Evolutionary conservation across 768 basidiomycete species (phyloP).

Genomic region (Mycena filopes): DNA sequence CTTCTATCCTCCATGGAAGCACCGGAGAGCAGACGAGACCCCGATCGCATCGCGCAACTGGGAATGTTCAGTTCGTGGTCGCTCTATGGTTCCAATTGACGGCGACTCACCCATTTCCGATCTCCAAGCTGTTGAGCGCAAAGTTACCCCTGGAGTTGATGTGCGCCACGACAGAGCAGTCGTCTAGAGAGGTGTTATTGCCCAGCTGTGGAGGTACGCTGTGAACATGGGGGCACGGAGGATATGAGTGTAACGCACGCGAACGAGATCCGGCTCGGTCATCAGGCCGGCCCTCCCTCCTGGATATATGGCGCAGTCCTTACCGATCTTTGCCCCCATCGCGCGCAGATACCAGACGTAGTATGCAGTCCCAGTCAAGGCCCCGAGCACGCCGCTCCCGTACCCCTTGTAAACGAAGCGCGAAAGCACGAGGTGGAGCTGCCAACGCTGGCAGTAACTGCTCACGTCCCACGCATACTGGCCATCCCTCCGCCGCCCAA

Average conservation of each 20-base stretch:
- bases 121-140: conserved; percentile 52
- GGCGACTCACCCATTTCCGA: conserved; percentile 45
- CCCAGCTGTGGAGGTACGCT: not conserved
- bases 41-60: conserved; percentile 55
- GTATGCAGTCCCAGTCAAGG: conserved; percentile 52
- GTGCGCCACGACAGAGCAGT: conserved; percentile 47
- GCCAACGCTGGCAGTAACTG: conserved; percentile 60
- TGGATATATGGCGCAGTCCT: conserved; percentile 51
- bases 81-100: no score
- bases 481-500: conserved; percentile 50
- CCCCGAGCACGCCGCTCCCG: conserved; percentile 51
- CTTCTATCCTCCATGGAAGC: conserved; percentile 60
- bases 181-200: conserved; percentile 48
- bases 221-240: not conserved
- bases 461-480: conserved; percentile 56
- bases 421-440: conserved; percentile 52
- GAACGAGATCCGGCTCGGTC: conserved; percentile 60
- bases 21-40: conserved; percentile 57
- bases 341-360: conserved; percentile 57
- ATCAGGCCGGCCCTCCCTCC: conserved; percentile 53
- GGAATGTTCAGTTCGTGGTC: no score
- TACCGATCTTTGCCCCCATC: conserved; percentile 54
- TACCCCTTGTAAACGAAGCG: conserved; percentile 48
- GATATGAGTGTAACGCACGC: conserved; percentile 37
- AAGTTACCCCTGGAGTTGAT: conserved; percentile 58